Evolutionary conservation across 106 monocot species (phyloP).

Genomic region (Allium fistulosum): DNA sequence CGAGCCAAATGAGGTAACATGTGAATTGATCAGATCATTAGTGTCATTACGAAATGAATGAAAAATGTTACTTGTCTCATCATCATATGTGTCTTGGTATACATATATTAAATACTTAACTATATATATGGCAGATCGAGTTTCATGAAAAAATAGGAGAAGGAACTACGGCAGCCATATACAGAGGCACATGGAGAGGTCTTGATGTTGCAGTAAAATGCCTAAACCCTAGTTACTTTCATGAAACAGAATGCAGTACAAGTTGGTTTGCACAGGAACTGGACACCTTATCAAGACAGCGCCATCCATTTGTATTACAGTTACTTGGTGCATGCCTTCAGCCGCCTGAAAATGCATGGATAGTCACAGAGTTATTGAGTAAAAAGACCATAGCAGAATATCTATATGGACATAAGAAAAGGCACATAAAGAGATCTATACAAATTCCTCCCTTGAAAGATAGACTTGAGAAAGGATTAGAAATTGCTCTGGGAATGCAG

Average conservation of each 20-base stretch:
- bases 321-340: constrained; percentile 30
- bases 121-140: constrained; percentile 24
- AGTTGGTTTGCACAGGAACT: constrained; percentile 40
- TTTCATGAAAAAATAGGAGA: constrained; percentile 30
- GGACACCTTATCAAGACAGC: constrained; percentile 29
- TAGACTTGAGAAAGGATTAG: constrained; percentile 30
- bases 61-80: neutral
- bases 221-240: constrained; percentile 17
- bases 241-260: constrained; percentile 7
- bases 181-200: constrained; percentile 33
- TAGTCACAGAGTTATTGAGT: constrained; percentile 37
- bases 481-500: constrained; percentile 34
- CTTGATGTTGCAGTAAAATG: constrained; percentile 40
- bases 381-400: constrained; percentile 30
- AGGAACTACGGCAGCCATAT: constrained; percentile 37
- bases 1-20: constrained; percentile 28
- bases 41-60: neutral
- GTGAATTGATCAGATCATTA: neutral
- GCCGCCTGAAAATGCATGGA: constrained; percentile 25
- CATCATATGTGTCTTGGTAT: neutral
- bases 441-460: constrained; percentile 21
- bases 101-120: neutral
- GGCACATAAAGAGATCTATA: constrained; percentile 8
- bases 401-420: constrained; percentile 25
- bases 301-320: constrained; percentile 27